Conservation (phyloP, 306 rosid genomes). For the Abrus precatorius region DNA sequence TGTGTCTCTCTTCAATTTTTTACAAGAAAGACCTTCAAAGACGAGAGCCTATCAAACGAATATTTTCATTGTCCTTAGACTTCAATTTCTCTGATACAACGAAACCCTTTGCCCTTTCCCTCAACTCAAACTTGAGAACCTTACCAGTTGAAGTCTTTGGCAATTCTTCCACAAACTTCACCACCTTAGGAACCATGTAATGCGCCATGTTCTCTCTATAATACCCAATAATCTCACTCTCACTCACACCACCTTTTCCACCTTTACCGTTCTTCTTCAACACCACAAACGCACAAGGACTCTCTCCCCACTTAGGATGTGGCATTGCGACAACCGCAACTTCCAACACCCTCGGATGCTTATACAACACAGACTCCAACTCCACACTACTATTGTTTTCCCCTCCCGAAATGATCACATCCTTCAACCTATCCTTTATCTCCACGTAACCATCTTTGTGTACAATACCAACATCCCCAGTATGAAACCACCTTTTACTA, state of each 20-base stretch:
- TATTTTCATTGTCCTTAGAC: not conserved
- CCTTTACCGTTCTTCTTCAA: constrained; percentile 26
- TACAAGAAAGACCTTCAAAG: no score
- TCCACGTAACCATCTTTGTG: constrained; percentile 84
- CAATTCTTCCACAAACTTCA: constrained; percentile 51
- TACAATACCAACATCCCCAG: constrained; percentile 82
- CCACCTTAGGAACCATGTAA: constrained; percentile 56
- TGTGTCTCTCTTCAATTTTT: no score
- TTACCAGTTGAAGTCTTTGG: constrained; percentile 56
- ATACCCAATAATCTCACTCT: constrained; percentile 41
- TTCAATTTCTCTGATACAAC: constrained; percentile 19
- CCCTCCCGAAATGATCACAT: constrained; percentile 88
- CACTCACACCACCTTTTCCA: not conserved
- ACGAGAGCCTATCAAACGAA: no score
- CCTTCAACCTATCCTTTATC: constrained; percentile 83
- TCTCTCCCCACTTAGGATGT: constrained; percentile 84
- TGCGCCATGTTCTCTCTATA: constrained; percentile 54
- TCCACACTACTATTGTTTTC: constrained; percentile 90
- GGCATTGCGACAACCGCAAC: constrained; percentile 94
- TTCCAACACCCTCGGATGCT: constrained; percentile 70
- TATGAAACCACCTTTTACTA: constrained; percentile 73
- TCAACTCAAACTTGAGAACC: constrained; percentile 50
- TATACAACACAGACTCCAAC: constrained; percentile 66
- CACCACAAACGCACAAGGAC: constrained; percentile 81
- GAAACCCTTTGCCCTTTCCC: constrained; percentile 45